Base-by-base conservation (phyloP, 73 alveolate genomes). In the Paramecium primaurelia region DNA sequence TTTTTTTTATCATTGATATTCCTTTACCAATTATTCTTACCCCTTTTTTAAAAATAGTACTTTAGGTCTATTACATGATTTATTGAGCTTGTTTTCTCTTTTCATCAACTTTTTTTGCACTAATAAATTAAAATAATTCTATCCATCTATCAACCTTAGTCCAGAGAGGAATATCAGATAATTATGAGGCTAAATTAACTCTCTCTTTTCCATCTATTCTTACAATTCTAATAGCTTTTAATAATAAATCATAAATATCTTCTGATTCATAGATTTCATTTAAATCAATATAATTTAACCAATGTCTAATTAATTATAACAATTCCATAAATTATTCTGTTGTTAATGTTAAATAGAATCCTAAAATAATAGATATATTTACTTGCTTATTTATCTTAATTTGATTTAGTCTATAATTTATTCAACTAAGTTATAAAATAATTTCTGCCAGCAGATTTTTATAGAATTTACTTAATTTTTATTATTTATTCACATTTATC, bases 31-130 rank as follows among this genome's bases (percentile, higher is more conserved):
- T 20, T 10, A 89, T 45, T 32, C 77, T 89, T 11, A 89, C 58
- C 25, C 94, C 94, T 36, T 89, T 89, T 71, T 54, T 49, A 12
- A 89, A 26, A 34, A 71, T 71, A 32, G 77, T 89, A 37, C 59
- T 71, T 47, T 42, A 71, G 22, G 77, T 51, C 42, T 80, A 40
- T 16, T 89, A 28, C 59, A 59, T 45, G 2, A 89, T 28, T n/a
- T 58, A 49, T 47, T 89, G 18, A 3, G 84, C 77, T 47, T 71
- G 40, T 16, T 89, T 89, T 73, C 77, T 89, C 45, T 89, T 89
- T 28, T 89, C 94, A 47, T 89, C 94, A 26, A 89, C 34, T 54
- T 89, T 89, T 20, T 71, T 89, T n/a, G 71, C 88, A 18, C 77
- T 89, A 22, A 89, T 89, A 8, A 45, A 89, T 25, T 45, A 59